Evolutionary conservation across 805 yeast species (phyloP), one percentile per base, ranked within the genome.

Genomic region (Metschnikowia hibisci): DNA sequence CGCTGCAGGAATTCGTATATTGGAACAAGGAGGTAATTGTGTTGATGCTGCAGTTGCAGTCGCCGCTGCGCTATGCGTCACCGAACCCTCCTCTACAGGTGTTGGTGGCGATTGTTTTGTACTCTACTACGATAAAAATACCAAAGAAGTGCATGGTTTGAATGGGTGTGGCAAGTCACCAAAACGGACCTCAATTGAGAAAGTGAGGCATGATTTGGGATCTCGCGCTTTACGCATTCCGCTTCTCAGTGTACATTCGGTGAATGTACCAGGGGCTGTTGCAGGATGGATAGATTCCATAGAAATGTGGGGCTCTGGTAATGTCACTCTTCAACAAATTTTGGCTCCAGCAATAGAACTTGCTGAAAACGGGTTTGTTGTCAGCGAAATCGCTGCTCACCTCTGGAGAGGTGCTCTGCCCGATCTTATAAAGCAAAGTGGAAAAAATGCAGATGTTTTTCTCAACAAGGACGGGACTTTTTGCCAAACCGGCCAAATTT

Each of bases 141-240:
- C 74, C 4, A 71, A 76, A 43, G 66, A 69, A 43, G 84, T 84
- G 0, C 63, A 67, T 38, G 95, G 90, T 0, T 52, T 86, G 52
- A 86, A 85, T 59, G 95, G 91, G 4, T 77, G 86, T 35, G 95
- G 95, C 7, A 72, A 85, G 43, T 69, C 88, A 2, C 84, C 90
- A 4, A 57, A 69, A 11, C 62, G 63, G 14, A 50, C 80, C 8
- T 60, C 71, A 2, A 60, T 82, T 10, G 82, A 81, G 12, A 62
- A 69, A 47, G 68, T 81, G 3, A 58, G 64, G 45, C 56, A 71
- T 25, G 36, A 45, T 16, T 38, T 73, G 13, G 64, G 28, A 8
- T 34, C 40, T 8, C 14, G 25, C 6, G 48, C 47, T 4, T 46
- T 44, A 69, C 57, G 87, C 54, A 66, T 84, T 25, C 78, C 78